Percentiles rank a stretch among this genome's conserved stretches.
These are phyloP conservation scores for Alternaria metachromatica DNA, from an alignment of 2,329 filamentous ascomycete species.

Conservation along the genomic window DNA sequence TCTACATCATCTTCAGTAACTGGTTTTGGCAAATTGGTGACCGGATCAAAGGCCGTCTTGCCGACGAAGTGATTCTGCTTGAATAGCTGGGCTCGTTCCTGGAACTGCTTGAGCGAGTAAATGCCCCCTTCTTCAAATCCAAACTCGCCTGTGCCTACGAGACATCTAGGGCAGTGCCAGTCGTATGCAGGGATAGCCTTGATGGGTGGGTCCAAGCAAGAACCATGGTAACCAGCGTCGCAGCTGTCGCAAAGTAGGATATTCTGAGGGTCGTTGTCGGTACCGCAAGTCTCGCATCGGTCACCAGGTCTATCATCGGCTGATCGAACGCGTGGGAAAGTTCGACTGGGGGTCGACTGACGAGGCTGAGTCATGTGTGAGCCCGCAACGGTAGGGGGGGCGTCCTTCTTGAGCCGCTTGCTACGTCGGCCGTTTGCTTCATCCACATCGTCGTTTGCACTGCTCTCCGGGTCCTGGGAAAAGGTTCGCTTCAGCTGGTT, in stretches of 20 bases:
- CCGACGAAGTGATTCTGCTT: constrained; percentile 92
- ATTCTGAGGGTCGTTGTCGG: constrained; percentile 72
- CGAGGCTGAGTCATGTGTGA: constrained; percentile 97
- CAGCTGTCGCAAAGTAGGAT: constrained; percentile 90
- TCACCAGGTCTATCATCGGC: constrained; percentile 63
- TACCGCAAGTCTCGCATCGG: constrained; percentile 86
- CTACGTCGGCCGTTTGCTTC: constrained; percentile 70
- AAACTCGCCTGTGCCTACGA: constrained; percentile 95
- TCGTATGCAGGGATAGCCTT: constrained; percentile 80
- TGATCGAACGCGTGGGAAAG: constrained; percentile 61
- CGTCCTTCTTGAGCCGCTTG: constrained; percentile 86
- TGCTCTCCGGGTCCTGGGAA: constrained; percentile 60
- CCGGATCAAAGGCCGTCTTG: constrained; percentile 86
- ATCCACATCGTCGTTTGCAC: constrained; percentile 63
- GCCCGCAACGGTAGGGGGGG: constrained; percentile 82
- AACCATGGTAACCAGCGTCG: constrained; percentile 84
- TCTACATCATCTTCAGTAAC: constrained; percentile 96
- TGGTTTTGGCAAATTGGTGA: constrained; percentile 78
- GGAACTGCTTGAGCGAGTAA: constrained; percentile 94
- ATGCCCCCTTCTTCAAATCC: constrained; percentile 96
- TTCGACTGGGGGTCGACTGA: constrained; percentile 73
- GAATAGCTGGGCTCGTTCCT: constrained; percentile 94
- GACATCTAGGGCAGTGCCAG: constrained; percentile 94
- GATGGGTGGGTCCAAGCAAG: constrained; percentile 86
- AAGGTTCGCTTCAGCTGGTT: constrained; percentile 79